Evolutionary conservation across 176 grass and related monocot genomes (phyloP).

Genomic region (Oryza meridionalis): DNA sequence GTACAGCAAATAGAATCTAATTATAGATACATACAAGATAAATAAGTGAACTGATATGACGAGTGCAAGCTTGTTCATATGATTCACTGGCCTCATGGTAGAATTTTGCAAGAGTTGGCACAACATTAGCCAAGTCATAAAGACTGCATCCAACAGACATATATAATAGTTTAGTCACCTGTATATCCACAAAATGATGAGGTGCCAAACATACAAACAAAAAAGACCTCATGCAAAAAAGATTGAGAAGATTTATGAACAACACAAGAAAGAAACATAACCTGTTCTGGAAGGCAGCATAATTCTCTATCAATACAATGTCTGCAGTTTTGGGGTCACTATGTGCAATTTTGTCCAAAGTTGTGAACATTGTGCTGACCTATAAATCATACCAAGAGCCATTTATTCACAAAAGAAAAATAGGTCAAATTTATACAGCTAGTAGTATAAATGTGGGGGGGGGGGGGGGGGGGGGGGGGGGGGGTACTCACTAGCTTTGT

Average conservation of each 20-base stretch:
- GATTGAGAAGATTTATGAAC: slow-evolving; percentile 10
- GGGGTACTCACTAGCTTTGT: slow-evolving; percentile 80
- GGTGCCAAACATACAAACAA: not conserved
- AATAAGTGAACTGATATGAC: slow-evolving; percentile 88
- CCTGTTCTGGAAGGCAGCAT: slow-evolving; percentile 98
- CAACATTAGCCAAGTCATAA: slow-evolving; percentile 92
- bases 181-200: slow-evolving; percentile 30
- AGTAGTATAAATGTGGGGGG: too few species aligned
- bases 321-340: slow-evolving; percentile 80
- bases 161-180: slow-evolving; percentile 32
- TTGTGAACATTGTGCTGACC: slow-evolving; percentile 92
- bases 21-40: slow-evolving; percentile 67
- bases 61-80: slow-evolving; percentile 96
- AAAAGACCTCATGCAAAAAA: slow-evolving; percentile 31
- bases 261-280: slow-evolving; percentile 38
- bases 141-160: slow-evolving; percentile 68
- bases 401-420: slow-evolving; percentile 33
- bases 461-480: not conserved
- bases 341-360: slow-evolving; percentile 95
- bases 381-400: slow-evolving; percentile 43
- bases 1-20: slow-evolving; percentile 27
- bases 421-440: not conserved
- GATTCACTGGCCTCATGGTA: slow-evolving; percentile 88
- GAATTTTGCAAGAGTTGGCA: slow-evolving; percentile 86
- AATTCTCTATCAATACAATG: slow-evolving; percentile 91